phyloP scores from a whole-genome alignment of 2,329 filamentous ascomycete species.

The Monosporascus sp. region DNA sequence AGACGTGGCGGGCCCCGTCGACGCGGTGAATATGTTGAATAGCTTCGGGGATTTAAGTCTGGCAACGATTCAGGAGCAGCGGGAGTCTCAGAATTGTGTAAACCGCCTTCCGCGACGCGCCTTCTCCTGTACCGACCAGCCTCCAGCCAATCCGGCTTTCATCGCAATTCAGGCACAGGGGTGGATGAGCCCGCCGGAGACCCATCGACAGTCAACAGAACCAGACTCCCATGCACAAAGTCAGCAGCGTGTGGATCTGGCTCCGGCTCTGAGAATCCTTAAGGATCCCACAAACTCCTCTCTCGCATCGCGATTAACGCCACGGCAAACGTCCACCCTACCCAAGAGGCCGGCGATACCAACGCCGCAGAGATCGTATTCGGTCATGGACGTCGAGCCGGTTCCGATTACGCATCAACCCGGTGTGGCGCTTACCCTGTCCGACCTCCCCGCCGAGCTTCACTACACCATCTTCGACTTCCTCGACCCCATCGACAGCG shows the following conservation, averaged over 20 bases:
- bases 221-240: conserved; percentile 10
- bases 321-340: no score
- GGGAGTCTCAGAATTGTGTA: conserved; percentile 8
- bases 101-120: conserved; percentile 23
- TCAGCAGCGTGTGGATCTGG: no score
- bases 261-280: no score
- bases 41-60: conserved; percentile 21
- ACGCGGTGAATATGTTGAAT: conserved; percentile 21
- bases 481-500: conserved; percentile 60
- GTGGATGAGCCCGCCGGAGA: conserved; percentile 15
- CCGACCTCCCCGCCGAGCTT: conserved; percentile 53
- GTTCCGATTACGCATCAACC: conserved; percentile 44
- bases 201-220: conserved; percentile 13
- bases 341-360: conserved; percentile 31
- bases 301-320: no score
- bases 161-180: conserved; percentile 10
- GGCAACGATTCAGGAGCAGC: conserved; percentile 16
- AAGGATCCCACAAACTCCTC: no score
- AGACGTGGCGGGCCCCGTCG: conserved; percentile 13
- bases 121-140: conserved; percentile 23
- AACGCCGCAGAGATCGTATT: conserved; percentile 51
- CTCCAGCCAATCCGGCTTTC: conserved; percentile 12
- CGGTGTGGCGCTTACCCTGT: conserved; percentile 40
- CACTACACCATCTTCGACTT: conserved; percentile 57
- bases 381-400: conserved; percentile 56